phyloP scores from a whole-genome alignment of 345 rosid species.

The Noccaea caerulescens region DNA sequence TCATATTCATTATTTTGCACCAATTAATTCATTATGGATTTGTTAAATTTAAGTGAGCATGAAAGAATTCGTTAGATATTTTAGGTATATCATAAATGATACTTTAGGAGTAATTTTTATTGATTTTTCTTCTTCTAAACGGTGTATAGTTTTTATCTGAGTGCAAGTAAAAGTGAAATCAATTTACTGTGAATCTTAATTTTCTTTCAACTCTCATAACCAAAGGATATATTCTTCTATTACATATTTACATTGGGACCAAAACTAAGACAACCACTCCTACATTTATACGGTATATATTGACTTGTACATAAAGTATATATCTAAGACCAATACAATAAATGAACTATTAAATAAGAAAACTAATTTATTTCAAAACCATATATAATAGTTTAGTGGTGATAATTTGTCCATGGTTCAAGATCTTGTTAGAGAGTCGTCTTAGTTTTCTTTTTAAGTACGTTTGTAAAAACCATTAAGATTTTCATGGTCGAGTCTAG shows the following conservation, averaged over 20 bases:
- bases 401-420: not conserved
- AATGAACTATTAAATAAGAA: not conserved
- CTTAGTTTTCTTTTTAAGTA: too few relatives aligned
- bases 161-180: not conserved
- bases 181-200: slow-evolving; percentile 11
- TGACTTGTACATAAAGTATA: too few relatives aligned
- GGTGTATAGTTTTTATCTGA: not conserved
- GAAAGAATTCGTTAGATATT: not conserved
- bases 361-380: not conserved
- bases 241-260: not conserved
- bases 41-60: not conserved
- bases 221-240: slow-evolving; percentile 22
- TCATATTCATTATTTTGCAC: not conserved
- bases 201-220: slow-evolving; percentile 14
- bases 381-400: not conserved
- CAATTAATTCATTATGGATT: not conserved
- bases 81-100: not conserved
- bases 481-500: not conserved
- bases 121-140: not conserved
- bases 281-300: too few relatives aligned
- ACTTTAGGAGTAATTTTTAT: too few relatives aligned
- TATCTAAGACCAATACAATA: not conserved
- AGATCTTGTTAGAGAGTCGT: not conserved
- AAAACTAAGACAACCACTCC: too few relatives aligned
- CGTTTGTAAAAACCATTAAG: too few relatives aligned